Base-by-base conservation (phyloP, 2,329 filamentous ascomycete species). In the Capronia americana region DNA sequence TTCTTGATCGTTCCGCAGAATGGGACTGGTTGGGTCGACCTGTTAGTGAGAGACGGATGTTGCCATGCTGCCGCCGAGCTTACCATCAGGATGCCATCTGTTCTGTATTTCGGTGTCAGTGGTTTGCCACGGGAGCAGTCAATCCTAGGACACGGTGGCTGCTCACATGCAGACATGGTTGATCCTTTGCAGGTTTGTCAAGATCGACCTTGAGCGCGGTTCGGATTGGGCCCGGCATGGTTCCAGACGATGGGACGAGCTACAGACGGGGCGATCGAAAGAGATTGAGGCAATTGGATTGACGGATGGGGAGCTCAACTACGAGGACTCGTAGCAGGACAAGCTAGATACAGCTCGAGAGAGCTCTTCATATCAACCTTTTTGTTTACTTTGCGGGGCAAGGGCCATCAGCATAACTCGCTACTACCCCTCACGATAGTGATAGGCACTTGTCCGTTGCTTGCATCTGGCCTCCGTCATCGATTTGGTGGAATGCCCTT, bases 71-170 rank as follows among this genome's bases (percentile, higher is more conserved):
- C n/a, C 26, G 38, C 38, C 14, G 17, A 28, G 23, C 61, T 28
- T 83, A 93, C 92, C 90, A 71, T 96, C 93, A 41, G 93, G 93
- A 75, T 97, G 93, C 93, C 93, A 97, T 77, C 93, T 85, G 75
- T 97, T 97, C 90, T 92, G 70, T 23, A 48, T n/a, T 38, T 5
- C 28, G 17, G 23, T 64, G 34, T 66, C 48, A 58, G 34, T 60
- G 17, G 48, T 23, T 23, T 38, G 26, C 2, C 24, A 23, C 23
- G 28, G 14, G 11, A 41, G 1, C 41, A 34, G 32, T 44, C 14
- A 8, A 3, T 8, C 38, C 38, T 7, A n/a, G 38, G 17, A 44
- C 38, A 48, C 26, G 65, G 66, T 38, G 41, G 41, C 14, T 46
- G 78, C 87, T 75, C 83, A 91, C 90, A 79, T 94, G 91, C 10